Conservation (phyloP, 1,139 yeast genomes). For the Nakaseomyces kungkrabaensis region DNA sequence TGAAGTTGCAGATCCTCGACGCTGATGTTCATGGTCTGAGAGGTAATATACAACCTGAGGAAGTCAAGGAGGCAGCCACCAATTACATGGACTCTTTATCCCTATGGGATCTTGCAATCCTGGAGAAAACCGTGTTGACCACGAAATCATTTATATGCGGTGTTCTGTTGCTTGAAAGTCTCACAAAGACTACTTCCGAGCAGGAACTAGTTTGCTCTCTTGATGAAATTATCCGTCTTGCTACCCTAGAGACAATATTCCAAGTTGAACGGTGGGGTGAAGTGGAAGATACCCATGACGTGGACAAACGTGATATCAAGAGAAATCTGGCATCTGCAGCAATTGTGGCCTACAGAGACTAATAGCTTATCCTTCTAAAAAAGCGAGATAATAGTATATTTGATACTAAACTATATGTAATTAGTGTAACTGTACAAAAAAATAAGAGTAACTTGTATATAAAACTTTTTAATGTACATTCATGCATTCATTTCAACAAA, state of each 20-base stretch:
- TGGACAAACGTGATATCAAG: constrained; percentile 78
- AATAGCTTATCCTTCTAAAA: neutral
- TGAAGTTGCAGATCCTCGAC: constrained; percentile 53
- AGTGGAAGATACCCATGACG: constrained; percentile 97
- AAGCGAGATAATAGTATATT: neutral
- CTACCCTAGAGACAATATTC: constrained; percentile 69
- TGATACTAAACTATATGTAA: neutral
- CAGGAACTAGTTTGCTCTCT: constrained; percentile 32
- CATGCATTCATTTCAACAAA: neutral
- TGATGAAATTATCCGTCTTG: constrained; percentile 68
- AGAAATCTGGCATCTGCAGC: constrained; percentile 78
- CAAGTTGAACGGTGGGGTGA: constrained; percentile 96
- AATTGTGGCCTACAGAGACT: constrained; percentile 38
- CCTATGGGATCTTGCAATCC: constrained; percentile 71
- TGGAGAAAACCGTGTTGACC: constrained; percentile 78
- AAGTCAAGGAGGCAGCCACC: constrained; percentile 51
- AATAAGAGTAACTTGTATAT: neutral
- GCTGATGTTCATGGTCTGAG: constrained; percentile 71
- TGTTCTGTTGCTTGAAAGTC: constrained; percentile 28
- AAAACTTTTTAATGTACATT: neutral
- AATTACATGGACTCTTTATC: constrained; percentile 57
- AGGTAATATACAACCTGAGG: constrained; percentile 62
- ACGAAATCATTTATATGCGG: constrained; percentile 84
- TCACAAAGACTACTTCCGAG: constrained; percentile 10
- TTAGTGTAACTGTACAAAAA: neutral